Percentiles rank a stretch among this genome's conserved stretches.
phyloP scores from a whole-genome alignment of 768 basidiomycete species.

The Collybia sordida region DNA sequence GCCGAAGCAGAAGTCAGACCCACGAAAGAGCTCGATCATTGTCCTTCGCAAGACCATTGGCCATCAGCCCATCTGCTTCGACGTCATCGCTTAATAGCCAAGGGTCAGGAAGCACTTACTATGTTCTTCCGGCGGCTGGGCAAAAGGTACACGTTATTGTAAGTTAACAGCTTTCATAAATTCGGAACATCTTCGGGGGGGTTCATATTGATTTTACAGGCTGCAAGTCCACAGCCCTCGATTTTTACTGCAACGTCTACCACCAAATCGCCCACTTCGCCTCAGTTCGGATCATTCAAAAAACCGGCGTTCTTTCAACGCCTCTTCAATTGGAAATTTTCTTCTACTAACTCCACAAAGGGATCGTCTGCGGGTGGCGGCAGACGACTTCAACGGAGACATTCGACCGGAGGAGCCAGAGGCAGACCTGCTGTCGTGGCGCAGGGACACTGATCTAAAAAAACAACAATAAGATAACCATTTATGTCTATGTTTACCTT shows the following conservation, averaged over 20 bases:
- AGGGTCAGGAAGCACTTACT: constrained; percentile 72
- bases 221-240: constrained; percentile 46
- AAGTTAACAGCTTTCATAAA: constrained; percentile 31
- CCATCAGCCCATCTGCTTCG: constrained; percentile 26
- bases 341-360: constrained; percentile 36
- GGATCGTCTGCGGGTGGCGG: constrained; percentile 30
- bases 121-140: constrained; percentile 67
- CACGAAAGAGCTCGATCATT: constrained; percentile 26
- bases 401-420: constrained; percentile 42
- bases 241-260: constrained; percentile 60
- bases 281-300: constrained; percentile 41
- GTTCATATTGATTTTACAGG: constrained; percentile 23
- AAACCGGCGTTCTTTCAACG: constrained; percentile 60
- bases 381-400: constrained; percentile 45
- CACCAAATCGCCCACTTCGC: constrained; percentile 55
- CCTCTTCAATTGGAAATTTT: constrained; percentile 53
- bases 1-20: constrained; percentile 17
- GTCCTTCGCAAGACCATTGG: constrained; percentile 14
- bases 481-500: constrained; percentile 5
- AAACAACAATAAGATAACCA: no score
- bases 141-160: constrained; percentile 77
- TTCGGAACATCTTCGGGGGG: constrained; percentile 13
- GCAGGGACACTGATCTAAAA: not conserved
- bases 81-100: constrained; percentile 45
- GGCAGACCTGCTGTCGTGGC: constrained; percentile 16